phyloP scores from a whole-genome alignment of 192 early-diverging fungal genomes.

The Haplosporangium gracile region DNA sequence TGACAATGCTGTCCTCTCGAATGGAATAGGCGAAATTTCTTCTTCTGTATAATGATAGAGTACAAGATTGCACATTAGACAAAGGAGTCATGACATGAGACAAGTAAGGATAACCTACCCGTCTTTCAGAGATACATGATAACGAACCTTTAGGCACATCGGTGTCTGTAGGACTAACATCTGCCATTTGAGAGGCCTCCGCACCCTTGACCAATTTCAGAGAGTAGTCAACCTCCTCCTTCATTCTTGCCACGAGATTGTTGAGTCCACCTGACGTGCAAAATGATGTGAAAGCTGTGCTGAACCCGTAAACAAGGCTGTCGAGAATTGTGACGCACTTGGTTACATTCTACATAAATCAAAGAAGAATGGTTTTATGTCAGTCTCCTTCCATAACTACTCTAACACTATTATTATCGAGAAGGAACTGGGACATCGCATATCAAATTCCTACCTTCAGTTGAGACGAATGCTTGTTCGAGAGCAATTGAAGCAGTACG shows the following conservation, averaged over 20 bases:
- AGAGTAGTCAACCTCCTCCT: conserved; percentile 72
- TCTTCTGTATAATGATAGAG: conserved; percentile 50
- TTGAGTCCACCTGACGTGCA: conserved; percentile 86
- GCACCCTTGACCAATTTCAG: conserved; percentile 43
- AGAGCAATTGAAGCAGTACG: conserved; percentile 78
- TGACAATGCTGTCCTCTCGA: conserved; percentile 81
- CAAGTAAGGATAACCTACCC: background rate
- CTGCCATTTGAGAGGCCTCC: conserved; percentile 59
- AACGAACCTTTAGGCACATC: conserved; percentile 13
- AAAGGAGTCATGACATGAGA: background rate
- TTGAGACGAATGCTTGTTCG: conserved; percentile 70
- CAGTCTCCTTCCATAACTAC: too few relatives aligned
- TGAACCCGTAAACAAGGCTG: conserved; percentile 82
- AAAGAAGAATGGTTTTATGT: background rate
- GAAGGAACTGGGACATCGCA: background rate
- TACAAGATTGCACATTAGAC: background rate
- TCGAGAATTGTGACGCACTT: conserved; percentile 87
- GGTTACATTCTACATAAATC: conserved; percentile 63
- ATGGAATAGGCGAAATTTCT: conserved; percentile 62
- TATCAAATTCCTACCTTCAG: conserved; percentile 63
- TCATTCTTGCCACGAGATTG: conserved; percentile 82
- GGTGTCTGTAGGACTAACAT: conserved; percentile 30
- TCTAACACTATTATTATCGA: background rate
- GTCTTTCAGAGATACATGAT: background rate
- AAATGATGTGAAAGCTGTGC: conserved; percentile 83